These are phyloP conservation scores for Suillus spraguei DNA, from an alignment of 768 basidiomycete genomes.

Conservation along the genomic window DNA sequence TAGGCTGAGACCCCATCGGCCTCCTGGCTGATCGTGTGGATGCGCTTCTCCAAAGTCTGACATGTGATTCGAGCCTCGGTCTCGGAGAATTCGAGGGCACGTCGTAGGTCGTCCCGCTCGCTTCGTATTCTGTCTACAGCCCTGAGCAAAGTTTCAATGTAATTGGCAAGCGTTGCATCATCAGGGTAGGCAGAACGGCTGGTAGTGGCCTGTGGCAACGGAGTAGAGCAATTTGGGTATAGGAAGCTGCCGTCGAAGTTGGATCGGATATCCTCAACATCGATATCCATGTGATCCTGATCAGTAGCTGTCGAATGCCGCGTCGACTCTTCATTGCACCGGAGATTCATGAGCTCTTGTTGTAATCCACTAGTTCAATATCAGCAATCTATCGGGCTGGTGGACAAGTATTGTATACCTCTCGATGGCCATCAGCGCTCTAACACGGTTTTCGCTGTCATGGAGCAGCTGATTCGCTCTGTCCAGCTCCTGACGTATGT, in stretches of 20 bases:
- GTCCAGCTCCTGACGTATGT: constrained; percentile 35
- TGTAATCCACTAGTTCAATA: constrained; percentile 22
- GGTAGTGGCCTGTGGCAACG: constrained; percentile 8
- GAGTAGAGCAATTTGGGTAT: constrained; percentile 5
- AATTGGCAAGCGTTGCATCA: constrained; percentile 33
- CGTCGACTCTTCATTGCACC: neutral
- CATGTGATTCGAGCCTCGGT: constrained; percentile 66
- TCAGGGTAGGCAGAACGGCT: constrained; percentile 13
- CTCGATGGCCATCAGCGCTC: constrained; percentile 25
- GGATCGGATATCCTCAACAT: constrained; percentile 1
- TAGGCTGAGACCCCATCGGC: constrained; percentile 8
- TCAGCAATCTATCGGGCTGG: constrained; percentile 5
- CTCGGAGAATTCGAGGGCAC: constrained; percentile 69
- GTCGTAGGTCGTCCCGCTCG: constrained; percentile 64
- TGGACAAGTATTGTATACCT: constrained; percentile 24
- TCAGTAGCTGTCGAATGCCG: neutral
- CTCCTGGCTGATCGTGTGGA: constrained; percentile 36
- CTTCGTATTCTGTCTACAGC: constrained; percentile 68
- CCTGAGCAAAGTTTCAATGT: constrained; percentile 58
- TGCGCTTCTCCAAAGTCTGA: constrained; percentile 56
- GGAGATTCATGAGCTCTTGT: constrained; percentile 19
- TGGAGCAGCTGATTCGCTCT: constrained; percentile 23
- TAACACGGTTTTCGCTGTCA: constrained; percentile 27
- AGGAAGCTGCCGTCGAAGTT: constrained; percentile 8
- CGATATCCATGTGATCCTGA: constrained; percentile 11